Evolutionary conservation across 139 green algal genomes (phyloP).

Genomic region (Chlamydomonas asymmetrica): DNA sequence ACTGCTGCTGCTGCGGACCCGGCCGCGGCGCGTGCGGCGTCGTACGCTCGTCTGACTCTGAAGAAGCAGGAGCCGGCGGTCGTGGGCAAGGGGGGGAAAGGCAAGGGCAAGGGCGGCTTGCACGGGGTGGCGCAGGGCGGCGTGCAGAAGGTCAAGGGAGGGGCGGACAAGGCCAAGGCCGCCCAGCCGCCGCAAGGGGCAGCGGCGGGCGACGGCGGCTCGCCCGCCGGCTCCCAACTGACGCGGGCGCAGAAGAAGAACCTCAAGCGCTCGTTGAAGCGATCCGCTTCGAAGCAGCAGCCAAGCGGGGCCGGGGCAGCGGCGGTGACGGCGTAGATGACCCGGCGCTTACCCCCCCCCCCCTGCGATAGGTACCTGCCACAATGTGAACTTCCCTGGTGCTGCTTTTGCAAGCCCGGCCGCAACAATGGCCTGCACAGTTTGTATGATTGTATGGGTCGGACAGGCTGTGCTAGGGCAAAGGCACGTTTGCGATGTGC

Average conservation of each 20-base stretch:
- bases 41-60: conserved; percentile 54
- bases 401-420: no score
- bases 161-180: not conserved
- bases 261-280: conserved; percentile 60
- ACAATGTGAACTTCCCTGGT: no score
- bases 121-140: not conserved
- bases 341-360: no score
- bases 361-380: no score
- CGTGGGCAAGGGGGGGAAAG: conserved; percentile 5
- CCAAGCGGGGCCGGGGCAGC: not conserved
- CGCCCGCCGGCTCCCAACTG: no score
- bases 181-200: conserved; percentile 1
- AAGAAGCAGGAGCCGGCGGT: conserved; percentile 7
- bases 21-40: conserved; percentile 46
- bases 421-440: no score
- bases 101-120: not conserved
- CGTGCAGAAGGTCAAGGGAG: conserved; percentile 27
- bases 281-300: conserved; percentile 38
- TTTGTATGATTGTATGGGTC: no score
- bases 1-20: no score
- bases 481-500: no score
- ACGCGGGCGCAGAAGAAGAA: conserved; percentile 78
- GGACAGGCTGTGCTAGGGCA: no score
- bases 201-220: no score
- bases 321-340: no score